Evolutionary conservation across 306 rosid species (phyloP), one percentile per base, ranked within the genome.

Genomic region (Glycyrrhiza uralensis): DNA sequence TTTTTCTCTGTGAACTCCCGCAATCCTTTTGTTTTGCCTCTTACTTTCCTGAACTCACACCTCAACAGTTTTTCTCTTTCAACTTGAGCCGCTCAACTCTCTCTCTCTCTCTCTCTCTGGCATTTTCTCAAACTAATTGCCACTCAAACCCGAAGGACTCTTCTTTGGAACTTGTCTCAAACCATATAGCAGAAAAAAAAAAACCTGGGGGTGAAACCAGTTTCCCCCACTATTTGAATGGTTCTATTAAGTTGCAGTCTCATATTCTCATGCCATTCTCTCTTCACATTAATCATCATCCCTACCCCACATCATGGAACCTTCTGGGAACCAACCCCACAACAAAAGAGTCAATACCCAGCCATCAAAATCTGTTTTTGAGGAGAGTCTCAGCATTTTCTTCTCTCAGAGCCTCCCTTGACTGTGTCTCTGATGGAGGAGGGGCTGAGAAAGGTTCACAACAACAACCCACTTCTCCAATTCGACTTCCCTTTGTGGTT

Each of bases 241-340:
- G 28, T 64, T 39, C 29, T 44, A 23, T n/a, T n/a, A n/a, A 22
- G 38, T 44, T 52, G 0, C 18, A 29, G 17, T 12, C 24, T 51
- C 19, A 33, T 28, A 58, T 66, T 85, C 87, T 77, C 82, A 93
- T 93, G 98, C 96, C 82, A 80, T 82, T 81, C 69, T 58, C 86
- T 38, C 49, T 75, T 77, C 79, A 72, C 70, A 28, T 78, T n/a
- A n/a, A 26, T 10, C 86, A 67, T 47, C 59, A 52, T 65, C 73
- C 41, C 19, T 80, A 80, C 55, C 66, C 62, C 10, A 67, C 44
- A 44, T 73, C 85, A 87, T 87, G 93, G 89, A 84, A 61, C 70
- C 73, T 69, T 72, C 66, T n/a, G 0, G 42, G 62, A 49, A 67
- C 77, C 69, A 73, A 46, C 41, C 52, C 51, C 58, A 8, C 45